Conservation (phyloP, 1,139 yeast species). For the Yamadazyma atlantica region DNA sequence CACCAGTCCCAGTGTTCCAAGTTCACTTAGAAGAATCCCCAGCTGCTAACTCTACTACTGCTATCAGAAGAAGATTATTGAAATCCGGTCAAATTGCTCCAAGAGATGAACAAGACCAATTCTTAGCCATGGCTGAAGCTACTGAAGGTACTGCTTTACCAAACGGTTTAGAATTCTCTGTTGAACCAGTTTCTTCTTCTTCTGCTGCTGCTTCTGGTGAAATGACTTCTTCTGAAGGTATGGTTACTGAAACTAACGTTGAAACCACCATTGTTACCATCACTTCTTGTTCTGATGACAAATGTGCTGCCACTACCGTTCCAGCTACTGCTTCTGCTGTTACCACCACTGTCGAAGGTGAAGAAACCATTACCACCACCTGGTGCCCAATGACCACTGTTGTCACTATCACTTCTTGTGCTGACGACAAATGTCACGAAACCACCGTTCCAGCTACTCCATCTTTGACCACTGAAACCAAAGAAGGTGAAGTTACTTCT, state of each 20-base stretch:
- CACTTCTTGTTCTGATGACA: conserved; percentile 46
- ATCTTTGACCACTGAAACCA: conserved; percentile 20
- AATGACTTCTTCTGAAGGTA: conserved; percentile 15
- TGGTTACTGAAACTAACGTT: conserved; percentile 19
- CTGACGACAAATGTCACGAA: conserved; percentile 21
- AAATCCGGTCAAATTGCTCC: conserved; percentile 15
- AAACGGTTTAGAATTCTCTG: conserved; percentile 22
- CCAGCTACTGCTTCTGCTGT: conserved; percentile 24
- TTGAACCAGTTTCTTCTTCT: conserved; percentile 17
- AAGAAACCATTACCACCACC: conserved; percentile 32
- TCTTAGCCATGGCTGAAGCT: conserved; percentile 29
- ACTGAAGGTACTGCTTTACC: conserved; percentile 27
- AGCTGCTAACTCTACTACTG: conserved; percentile 41
- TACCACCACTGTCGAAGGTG: conserved; percentile 22
- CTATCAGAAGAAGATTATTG: conserved; percentile 41
- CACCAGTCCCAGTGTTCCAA: conserved; percentile 28
- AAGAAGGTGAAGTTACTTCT: conserved; percentile 12
- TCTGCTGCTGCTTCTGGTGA: conserved; percentile 15
- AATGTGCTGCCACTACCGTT: conserved; percentile 29
- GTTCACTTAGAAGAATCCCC: conserved; percentile 31
- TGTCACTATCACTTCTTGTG: conserved; percentile 52
- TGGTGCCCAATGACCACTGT: conserved; percentile 31
- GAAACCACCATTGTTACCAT: conserved; percentile 34
- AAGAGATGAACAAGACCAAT: conserved; percentile 25
- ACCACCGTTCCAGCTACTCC: conserved; percentile 39